Percentiles rank a stretch among this genome's conserved stretches.
Evolutionary conservation across 1,284 basidiomycete species (phyloP).

Genomic region (Ganoderma multipileum): DNA sequence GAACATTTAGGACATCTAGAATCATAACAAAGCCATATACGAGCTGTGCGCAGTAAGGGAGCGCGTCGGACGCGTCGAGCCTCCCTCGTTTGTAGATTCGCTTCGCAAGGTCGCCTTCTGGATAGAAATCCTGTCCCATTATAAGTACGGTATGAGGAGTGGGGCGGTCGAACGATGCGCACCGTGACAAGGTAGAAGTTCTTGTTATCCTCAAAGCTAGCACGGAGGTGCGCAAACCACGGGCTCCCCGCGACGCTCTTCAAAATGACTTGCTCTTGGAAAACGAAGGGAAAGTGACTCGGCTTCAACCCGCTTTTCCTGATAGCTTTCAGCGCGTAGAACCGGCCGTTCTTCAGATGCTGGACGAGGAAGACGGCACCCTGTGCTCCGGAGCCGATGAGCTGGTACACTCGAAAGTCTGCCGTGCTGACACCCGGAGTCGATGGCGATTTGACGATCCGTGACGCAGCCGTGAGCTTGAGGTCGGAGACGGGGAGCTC

Average conservation of each 20-base stretch:
- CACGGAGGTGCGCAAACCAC: constrained; percentile 31
- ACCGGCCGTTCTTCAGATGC: constrained; percentile 13
- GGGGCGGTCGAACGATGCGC: neutral
- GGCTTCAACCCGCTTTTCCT: constrained; percentile 11
- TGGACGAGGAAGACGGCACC: constrained; percentile 22
- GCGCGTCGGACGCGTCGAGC: constrained; percentile 12
- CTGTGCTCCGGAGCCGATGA: constrained; percentile 20
- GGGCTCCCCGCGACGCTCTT: constrained; percentile 23
- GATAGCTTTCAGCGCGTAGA: constrained; percentile 24
- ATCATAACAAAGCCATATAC: constrained; percentile 38
- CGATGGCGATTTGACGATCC: constrained; percentile 4
- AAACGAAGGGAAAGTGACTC: constrained; percentile 15
- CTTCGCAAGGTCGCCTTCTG: constrained; percentile 30
- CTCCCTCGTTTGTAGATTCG: constrained; percentile 21
- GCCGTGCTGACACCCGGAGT: neutral
- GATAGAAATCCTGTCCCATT: constrained; percentile 29
- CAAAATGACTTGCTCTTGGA: constrained; percentile 26
- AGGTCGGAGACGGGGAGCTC: constrained; percentile 17
- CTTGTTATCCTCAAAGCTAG: constrained; percentile 35
- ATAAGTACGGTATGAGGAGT: neutral
- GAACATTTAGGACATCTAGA: constrained; percentile 37
- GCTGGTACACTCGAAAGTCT: constrained; percentile 17
- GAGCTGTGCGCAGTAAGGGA: constrained; percentile 34
- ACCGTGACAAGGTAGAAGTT: constrained; percentile 41
- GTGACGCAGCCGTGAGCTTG: constrained; percentile 20